Evolutionary conservation across 1,284 basidiomycete genomes (phyloP), one percentile per base, ranked within the genome.

Genomic region (Irpex lacteus): DNA sequence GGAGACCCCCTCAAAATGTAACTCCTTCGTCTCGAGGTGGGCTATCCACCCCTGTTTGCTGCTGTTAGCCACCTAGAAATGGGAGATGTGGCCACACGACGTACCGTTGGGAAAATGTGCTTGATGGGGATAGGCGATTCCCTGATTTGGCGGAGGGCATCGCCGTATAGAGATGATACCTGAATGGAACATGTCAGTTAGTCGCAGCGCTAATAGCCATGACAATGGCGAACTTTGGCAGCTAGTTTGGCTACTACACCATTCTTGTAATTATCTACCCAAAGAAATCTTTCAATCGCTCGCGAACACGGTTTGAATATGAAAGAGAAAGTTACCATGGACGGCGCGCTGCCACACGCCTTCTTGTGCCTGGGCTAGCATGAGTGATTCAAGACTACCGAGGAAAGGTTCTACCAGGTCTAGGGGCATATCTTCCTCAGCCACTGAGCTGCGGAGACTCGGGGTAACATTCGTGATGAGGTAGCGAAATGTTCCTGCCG

Each of bases 291-390:
- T 11, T 8, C 54, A 34, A 15, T 56, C 9, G 4, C 2, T 15
- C 8, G 2, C 3, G 44, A 26, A 58, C 15, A 36, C 6, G 13
- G 5, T 40, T 50, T 44, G 6, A 60, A 61, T 19, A 18, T 61
- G 60, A 60, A 40, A 37, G 55, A 54, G 15, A 38, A 9, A 71
- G 75, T 72, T 72, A 94, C 95, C 92, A 66, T 94, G 78, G 67
- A 92, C 90, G 5, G 95, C 96, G 69, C 92, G 88, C 74, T 98
- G 96, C 96, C 97, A 98, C 61, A 90, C 94, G 72, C 95, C 98
- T 79, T 99, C 97, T 72, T 98, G 96, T 0, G 96, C 96, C 77
- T 98, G 95, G 0, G 95, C 95, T 1, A 98, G 83, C 86, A 95
- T 92, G 62, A 98, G 83, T 67, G 81, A 85, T 70, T 92, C 85